Evolutionary conservation across 1,284 basidiomycete species (phyloP), one percentile per base, ranked within the genome.

Genomic region (Somion occarium): DNA sequence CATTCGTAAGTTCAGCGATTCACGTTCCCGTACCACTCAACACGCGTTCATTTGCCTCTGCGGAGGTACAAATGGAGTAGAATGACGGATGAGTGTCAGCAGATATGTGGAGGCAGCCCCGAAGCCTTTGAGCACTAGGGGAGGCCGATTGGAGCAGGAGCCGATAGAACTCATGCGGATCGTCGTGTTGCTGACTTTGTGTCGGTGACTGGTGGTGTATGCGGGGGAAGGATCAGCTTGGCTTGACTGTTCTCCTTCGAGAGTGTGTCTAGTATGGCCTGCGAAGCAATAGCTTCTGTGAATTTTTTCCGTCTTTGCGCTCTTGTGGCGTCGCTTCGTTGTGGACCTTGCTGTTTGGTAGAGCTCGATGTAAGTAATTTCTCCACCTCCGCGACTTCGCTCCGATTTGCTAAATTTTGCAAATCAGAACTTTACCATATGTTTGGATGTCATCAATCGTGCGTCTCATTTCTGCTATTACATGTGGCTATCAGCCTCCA

Each of bases 101-200:
- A 25, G 23, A n/a, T 44, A 22, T 27, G 47, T 46, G 51, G 51
- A 39, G 53, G 51, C 25, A 27, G 38, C 49, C 54, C 54, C 52
- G 54, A 56, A 51, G 54, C 52, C 54, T 54, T n/a, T 49, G 54
- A 41, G 54, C 52, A 53, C 52, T 53, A 56, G 54, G 54, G 44
- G 20, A 22, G 18, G 5, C 20, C 49, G 26, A 42, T 41, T 44
- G 49, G 54, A 53, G 54, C 54, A 56, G 49, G 52, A 26, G 39
- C 49, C 47, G 43, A 42, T 49, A 37, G 54, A 56, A 56, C 49
- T 44, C 52, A 41, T 44, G 52, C 52, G 52, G 51, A 46, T 46
- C 42, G 44, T 44, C 34, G 25, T 50, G 41, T 48, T 23, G 18
- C 18, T 30, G 48, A 37, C 20, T 25, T 38, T 27, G 47, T 46